Evolutionary conservation across 306 rosid genomes (phyloP).

Genomic region (Cicer judaicum): DNA sequence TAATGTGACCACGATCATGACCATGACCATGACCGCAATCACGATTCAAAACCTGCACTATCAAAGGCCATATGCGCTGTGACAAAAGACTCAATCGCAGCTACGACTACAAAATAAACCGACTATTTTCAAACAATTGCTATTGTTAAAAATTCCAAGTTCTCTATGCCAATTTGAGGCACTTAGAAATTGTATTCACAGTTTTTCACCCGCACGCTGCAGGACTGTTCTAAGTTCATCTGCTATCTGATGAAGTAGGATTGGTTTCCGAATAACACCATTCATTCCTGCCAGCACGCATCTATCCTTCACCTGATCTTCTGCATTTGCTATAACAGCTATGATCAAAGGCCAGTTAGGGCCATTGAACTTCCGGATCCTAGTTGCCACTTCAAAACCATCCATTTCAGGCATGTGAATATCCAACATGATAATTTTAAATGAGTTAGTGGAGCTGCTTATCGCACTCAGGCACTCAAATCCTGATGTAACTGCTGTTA

Average conservation of each 20-base stretch:
- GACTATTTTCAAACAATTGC: constrained; percentile 37
- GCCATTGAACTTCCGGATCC: constrained; percentile 66
- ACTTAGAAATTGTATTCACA: constrained; percentile 41
- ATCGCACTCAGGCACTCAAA: constrained; percentile 64
- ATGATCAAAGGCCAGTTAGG: constrained; percentile 70
- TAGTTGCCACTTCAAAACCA: constrained; percentile 72
- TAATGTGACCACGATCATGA: background rate
- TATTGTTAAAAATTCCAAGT: constrained; percentile 29
- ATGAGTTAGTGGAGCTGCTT: constrained; percentile 50
- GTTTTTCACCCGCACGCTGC: constrained; percentile 58
- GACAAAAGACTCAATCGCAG: constrained; percentile 18
- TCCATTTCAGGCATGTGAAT: constrained; percentile 91
- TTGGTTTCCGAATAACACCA: constrained; percentile 75
- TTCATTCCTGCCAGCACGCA: constrained; percentile 79
- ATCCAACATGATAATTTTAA: constrained; percentile 64
- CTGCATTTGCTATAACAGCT: constrained; percentile 72
- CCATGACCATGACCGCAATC: background rate
- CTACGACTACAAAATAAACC: constrained; percentile 37
- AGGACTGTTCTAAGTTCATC: constrained; percentile 67
- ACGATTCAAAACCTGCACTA: background rate
- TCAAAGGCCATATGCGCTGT: background rate
- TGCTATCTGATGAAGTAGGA: constrained; percentile 64
- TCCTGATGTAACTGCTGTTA: constrained; percentile 75
- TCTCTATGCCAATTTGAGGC: background rate
- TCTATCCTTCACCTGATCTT: constrained; percentile 69